A percentile compares a stretch with the other conserved stretches of the same genome.
These are phyloP conservation scores for Apium graveolens DNA, from an alignment of 129 eudicot genomes.

Conservation along the genomic window DNA sequence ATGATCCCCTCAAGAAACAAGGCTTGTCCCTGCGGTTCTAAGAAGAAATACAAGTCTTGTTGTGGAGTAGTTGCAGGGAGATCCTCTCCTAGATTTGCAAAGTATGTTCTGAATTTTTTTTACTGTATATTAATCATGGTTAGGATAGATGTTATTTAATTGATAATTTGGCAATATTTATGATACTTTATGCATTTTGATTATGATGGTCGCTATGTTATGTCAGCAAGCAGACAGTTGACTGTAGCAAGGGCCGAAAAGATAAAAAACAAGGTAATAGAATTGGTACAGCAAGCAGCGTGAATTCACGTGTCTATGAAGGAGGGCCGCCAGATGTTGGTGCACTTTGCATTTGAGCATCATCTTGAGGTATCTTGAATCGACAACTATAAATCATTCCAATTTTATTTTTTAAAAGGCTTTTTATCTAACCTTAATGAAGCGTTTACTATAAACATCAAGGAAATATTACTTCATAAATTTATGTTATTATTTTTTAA, in stretches of 20 bases:
- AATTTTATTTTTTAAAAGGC: neutral
- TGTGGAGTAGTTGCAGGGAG: slow-evolving; percentile 70
- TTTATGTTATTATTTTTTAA: neutral
- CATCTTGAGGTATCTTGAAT: neutral
- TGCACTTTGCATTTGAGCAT: slow-evolving; percentile 65
- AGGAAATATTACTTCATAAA: neutral
- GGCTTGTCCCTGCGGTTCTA: slow-evolving; percentile 87
- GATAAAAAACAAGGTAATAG: slow-evolving; percentile 59
- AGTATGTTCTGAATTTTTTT: slow-evolving; percentile 36
- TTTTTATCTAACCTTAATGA: neutral
- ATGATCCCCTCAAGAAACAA: slow-evolving; percentile 63
- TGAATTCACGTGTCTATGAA: slow-evolving; percentile 33
- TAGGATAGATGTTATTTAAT: neutral
- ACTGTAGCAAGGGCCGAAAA: slow-evolving; percentile 51
- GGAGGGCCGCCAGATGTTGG: slow-evolving; percentile 67
- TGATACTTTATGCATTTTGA: slow-evolving; percentile 5
- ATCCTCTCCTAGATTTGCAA: slow-evolving; percentile 42
- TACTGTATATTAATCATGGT: neutral
- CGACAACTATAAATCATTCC: neutral
- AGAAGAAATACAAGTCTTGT: slow-evolving; percentile 88
- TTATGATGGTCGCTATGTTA: slow-evolving; percentile 2
- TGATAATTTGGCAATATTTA: neutral
- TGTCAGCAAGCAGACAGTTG: slow-evolving; percentile 37
- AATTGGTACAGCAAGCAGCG: slow-evolving; percentile 22
- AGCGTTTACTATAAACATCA: neutral